Conservation (phyloP, 106 monocot species). For the Allium fistulosum region DNA sequence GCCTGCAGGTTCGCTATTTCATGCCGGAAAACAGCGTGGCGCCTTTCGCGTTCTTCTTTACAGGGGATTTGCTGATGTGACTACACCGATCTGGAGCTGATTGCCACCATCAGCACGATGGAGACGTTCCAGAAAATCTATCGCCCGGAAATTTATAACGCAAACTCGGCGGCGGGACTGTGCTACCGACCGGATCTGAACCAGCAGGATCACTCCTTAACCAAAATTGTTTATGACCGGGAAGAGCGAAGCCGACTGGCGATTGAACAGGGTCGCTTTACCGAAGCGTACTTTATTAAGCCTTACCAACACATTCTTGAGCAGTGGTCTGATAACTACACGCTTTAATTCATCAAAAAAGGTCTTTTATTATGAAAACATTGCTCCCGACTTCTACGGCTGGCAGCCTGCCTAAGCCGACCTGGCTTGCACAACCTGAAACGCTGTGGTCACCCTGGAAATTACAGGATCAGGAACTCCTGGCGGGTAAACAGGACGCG, state of each 20-base stretch:
- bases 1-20: neutral
- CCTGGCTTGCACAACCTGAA: neutral
- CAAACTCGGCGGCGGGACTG: neutral
- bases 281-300: neutral
- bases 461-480: neutral
- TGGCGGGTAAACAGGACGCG: neutral
- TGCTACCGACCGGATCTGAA: neutral
- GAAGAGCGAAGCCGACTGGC: too few relatives aligned
- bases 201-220: too few relatives aligned
- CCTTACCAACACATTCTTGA: neutral
- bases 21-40: neutral
- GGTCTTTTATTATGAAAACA: neutral
- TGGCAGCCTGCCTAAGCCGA: neutral
- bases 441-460: neutral
- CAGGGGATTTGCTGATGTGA: neutral
- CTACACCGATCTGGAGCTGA: neutral
- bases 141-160: neutral
- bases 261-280: neutral
- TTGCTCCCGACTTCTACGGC: neutral
- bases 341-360: neutral
- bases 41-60: neutral
- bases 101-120: neutral
- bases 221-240: too few relatives aligned
- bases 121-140: conserved; percentile 2
- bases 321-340: neutral